Evolutionary conservation across 2,329 filamentous ascomycete species (phyloP).

Genomic region (Tolypocladium ovalisporum): DNA sequence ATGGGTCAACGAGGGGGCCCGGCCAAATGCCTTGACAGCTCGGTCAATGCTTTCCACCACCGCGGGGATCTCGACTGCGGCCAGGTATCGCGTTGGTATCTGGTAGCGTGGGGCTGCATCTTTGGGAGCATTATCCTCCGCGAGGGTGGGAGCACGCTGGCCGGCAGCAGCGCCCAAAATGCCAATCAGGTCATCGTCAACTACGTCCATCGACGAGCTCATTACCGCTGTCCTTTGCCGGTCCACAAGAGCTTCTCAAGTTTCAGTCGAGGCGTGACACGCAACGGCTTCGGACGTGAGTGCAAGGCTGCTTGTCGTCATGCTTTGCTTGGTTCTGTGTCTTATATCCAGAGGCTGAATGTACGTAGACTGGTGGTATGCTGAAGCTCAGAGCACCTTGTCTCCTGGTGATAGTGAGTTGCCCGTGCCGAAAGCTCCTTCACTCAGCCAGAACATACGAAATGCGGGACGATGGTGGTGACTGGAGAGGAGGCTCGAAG

Average conservation of each 20-base stretch:
- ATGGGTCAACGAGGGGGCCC: slow-evolving; percentile 24
- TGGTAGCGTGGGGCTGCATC: slow-evolving; percentile 21
- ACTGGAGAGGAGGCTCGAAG: background rate
- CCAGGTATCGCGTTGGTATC: slow-evolving; percentile 22
- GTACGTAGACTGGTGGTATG: background rate
- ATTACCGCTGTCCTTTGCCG: background rate
- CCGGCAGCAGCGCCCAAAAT: background rate
- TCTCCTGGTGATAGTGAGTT: background rate
- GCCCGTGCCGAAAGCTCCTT: background rate
- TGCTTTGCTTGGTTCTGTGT: background rate
- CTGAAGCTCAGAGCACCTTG: background rate
- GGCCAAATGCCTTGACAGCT: slow-evolving; percentile 29
- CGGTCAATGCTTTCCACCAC: slow-evolving; percentile 32
- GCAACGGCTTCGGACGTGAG: background rate
- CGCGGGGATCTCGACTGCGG: slow-evolving; percentile 32
- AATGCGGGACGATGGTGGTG: no score
- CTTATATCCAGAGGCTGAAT: background rate
- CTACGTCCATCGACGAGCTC: background rate
- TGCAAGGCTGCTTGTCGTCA: background rate
- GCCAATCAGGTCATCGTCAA: background rate
- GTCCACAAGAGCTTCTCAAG: background rate
- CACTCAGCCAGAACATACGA: no score
- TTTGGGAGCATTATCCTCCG: slow-evolving; percentile 1
- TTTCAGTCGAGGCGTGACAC: background rate
- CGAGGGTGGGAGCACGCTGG: background rate